These are phyloP conservation scores for Hemisphaericaspora subhashii DNA, from an alignment of 1,139 yeast species.

Conservation along the genomic window DNA sequence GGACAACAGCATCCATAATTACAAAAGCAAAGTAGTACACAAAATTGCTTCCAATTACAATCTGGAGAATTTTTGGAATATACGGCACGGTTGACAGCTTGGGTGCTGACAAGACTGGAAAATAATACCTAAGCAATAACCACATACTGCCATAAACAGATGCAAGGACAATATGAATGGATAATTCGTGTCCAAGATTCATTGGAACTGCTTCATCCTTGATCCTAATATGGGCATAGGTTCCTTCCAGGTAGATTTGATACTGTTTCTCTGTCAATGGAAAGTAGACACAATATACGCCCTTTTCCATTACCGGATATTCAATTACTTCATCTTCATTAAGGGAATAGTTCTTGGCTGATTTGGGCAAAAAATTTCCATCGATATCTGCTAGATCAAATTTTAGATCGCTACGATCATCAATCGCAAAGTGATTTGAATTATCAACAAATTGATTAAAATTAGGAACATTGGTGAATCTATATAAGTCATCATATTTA, in stretches of 20 bases:
- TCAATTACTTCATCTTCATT: constrained; percentile 5
- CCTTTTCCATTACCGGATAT: constrained; percentile 10
- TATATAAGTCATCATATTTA: constrained; percentile 11
- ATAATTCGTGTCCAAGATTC: constrained; percentile 10
- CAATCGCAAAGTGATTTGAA: constrained; percentile 1
- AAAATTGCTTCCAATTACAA: background rate
- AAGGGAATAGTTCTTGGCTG: constrained; percentile 7
- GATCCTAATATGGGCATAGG: constrained; percentile 9
- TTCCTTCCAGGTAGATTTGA: constrained; percentile 11
- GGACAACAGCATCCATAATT: background rate
- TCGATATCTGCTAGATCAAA: constrained; percentile 3
- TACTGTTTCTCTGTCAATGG: constrained; percentile 9
- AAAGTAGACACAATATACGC: constrained; percentile 16
- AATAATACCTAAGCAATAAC: background rate
- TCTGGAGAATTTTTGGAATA: background rate
- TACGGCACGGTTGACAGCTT: background rate
- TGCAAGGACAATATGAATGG: constrained; percentile 6
- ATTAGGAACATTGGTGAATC: constrained; percentile 16
- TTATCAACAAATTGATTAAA: constrained; percentile 12
- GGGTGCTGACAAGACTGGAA: background rate
- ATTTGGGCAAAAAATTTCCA: constrained; percentile 8
- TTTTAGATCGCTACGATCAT: constrained; percentile 4
- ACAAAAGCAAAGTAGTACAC: background rate
- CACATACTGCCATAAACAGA: background rate
- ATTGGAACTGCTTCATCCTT: constrained; percentile 12